Evolutionary conservation across 306 rosid species (phyloP), one percentile per base, ranked within the genome.

Genomic region (Prunus armeniaca): DNA sequence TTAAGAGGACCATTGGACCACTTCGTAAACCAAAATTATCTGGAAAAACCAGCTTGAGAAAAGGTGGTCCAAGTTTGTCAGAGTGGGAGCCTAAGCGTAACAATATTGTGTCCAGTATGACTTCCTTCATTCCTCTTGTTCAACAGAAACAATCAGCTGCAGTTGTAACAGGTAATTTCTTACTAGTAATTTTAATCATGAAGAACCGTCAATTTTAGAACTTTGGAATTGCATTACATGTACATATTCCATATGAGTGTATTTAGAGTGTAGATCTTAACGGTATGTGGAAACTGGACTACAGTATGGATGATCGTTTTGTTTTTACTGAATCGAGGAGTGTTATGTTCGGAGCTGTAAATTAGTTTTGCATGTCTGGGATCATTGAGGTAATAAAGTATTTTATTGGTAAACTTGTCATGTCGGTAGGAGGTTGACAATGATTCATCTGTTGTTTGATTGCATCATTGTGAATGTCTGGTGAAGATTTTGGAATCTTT

Each of bases 111-210:
- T 87, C 97, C 76, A 93, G 84, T 69, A 47, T 92, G 24, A 78
- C 91, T 82, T 96, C 99, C 76, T 93, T 96, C 77, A 82, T 96
- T 89, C 99, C 99, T 30, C 87, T 93, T 69, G 98, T 96, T 62
- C 96, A 88, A 83, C 96, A 91, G 87, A 91, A 93, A 77, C 97
- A 92, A 89, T 90, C 97, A 32, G 89, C 96, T 10, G 82, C 92
- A 19, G 93, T 71, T 71, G 47, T 84, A 52, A 80, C 94, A 80
- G 97, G 99, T 95, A 82, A 75, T 34, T 79, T n/a, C 30, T 52
- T 18, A 46, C 32, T 50, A 43, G 30, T 9, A 47, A 43, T 57
- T 22, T 66, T 46, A 28, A 65, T 28, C 71, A 52, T 27, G 32
- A 18, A 17, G 46, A 54, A 75, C 30, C 19, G 15, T 25, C 55